phyloP scores from a whole-genome alignment of 2,329 filamentous ascomycete genomes.

The Monilinia aucupariae region DNA sequence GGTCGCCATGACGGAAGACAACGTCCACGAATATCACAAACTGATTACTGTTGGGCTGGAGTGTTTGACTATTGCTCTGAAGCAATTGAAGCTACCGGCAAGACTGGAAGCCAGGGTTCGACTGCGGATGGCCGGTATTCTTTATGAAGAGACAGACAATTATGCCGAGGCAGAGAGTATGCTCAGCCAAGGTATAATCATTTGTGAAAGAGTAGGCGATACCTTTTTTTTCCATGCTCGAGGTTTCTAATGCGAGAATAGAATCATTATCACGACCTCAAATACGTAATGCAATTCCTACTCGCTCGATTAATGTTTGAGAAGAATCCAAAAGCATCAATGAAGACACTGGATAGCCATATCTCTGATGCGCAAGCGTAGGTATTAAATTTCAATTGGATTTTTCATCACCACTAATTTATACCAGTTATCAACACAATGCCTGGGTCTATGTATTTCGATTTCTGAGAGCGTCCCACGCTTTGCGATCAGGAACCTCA shows the following conservation, averaged over 20 bases:
- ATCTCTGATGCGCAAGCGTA: constrained; percentile 64
- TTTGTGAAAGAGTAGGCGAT: constrained; percentile 56
- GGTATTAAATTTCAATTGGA: constrained; percentile 29
- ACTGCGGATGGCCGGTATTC: constrained; percentile 63
- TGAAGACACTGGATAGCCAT: constrained; percentile 65
- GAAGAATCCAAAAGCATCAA: constrained; percentile 64
- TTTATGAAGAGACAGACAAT: constrained; percentile 71
- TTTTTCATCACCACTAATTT: constrained; percentile 17
- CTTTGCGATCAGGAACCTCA: constrained; percentile 54
- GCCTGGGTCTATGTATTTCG: constrained; percentile 75
- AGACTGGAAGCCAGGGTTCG: constrained; percentile 64
- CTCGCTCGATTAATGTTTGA: constrained; percentile 65
- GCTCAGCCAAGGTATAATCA: constrained; percentile 63
- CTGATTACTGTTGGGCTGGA: constrained; percentile 66
- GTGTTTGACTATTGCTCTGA: constrained; percentile 65
- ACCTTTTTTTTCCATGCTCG: not conserved
- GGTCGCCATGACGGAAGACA: constrained; percentile 43
- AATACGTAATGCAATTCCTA: constrained; percentile 72
- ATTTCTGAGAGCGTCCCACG: constrained; percentile 65
- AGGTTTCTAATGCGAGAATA: constrained; percentile 27
- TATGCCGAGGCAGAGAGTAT: constrained; percentile 66
- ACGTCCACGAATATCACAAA: constrained; percentile 63
- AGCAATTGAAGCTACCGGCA: constrained; percentile 54
- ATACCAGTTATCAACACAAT: constrained; percentile 51
- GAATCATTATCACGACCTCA: constrained; percentile 59